Base-by-base conservation (phyloP, 495 filamentous ascomycete species). In the Apiosordaria backusii region DNA sequence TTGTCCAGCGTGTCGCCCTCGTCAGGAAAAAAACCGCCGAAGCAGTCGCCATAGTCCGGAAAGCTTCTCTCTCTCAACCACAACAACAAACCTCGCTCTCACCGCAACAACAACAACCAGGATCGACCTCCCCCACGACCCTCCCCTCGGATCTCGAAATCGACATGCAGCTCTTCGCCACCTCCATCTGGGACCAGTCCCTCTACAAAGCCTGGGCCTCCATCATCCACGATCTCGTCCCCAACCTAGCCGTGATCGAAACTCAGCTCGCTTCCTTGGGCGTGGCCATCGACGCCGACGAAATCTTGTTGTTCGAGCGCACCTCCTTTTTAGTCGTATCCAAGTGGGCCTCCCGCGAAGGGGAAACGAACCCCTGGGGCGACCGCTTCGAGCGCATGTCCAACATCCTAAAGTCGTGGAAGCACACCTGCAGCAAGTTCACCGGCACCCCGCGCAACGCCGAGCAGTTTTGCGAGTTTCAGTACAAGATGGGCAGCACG, bases 121-220 rank as follows among this genome's bases (percentile, higher is more conserved):
- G 27, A 29, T 7, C 3, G 7, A 29, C 66, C 59, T 35, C 45
- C 26, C 50, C 61, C 16, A 50, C 54, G 23, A 15, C 61, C 52
- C 3, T 22, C 18, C 57, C 61, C 61, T 59, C 59, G 50, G 75
- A 77, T 52, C 77, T 90, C 68, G 83, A 88, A 65, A 86, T 88
- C 58, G 83, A 88, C 66, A 87, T 89, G 63, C 84, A 80, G 54
- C 86, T 90, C 67, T 98, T 94, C 73, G 91, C 92, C 26, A 98
- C 95, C 7, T 95, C 90, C 53, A 99, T 99, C 78, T 99, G 95
- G 95, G 95, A 99, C 75, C 93, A 99, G 77, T 92, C 89, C 15
- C 81, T 99, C n/a, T 99, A 99, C 81, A 94, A 93, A 71, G 95
- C 95, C 4, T 99, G 95, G 95, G 95, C 96, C 0, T 89, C 88